Evolutionary conservation across 345 rosid species (phyloP).

Genomic region (Arabidopsis suecica): DNA sequence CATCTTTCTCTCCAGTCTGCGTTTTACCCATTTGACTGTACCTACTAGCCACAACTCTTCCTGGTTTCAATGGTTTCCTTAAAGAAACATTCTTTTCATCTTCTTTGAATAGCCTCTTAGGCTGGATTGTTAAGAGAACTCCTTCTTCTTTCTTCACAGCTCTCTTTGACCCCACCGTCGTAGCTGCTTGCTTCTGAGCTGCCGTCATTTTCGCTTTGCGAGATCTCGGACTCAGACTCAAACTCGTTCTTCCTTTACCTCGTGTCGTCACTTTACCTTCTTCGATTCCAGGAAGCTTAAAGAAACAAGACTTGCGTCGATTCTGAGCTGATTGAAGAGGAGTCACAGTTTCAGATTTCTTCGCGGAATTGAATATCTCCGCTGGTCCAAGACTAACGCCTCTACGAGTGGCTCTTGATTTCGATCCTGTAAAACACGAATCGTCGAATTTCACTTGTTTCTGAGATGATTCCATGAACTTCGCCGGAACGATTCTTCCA

Average conservation of each 20-base stretch:
- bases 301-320: slow-evolving; percentile 89
- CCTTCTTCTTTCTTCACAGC: slow-evolving; percentile 72
- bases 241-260: slow-evolving; percentile 67
- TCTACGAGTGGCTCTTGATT: slow-evolving; percentile 58
- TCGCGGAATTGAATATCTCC: slow-evolving; percentile 63
- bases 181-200: slow-evolving; percentile 66
- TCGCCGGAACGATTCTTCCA: slow-evolving; percentile 74
- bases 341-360: slow-evolving; percentile 60
- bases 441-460: slow-evolving; percentile 60
- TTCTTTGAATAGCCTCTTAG: slow-evolving; percentile 80
- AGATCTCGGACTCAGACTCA: slow-evolving; percentile 75
- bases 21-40: slow-evolving; percentile 57
- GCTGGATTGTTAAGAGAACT: slow-evolving; percentile 64
- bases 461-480: slow-evolving; percentile 73
- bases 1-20: slow-evolving; percentile 41
- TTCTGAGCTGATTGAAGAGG: slow-evolving; percentile 68
- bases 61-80: slow-evolving; percentile 67
- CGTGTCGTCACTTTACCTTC: slow-evolving; percentile 68
- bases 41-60: slow-evolving; percentile 78
- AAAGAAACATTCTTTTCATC: slow-evolving; percentile 63
- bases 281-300: slow-evolving; percentile 79
- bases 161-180: slow-evolving; percentile 70
- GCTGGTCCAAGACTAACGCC: slow-evolving; percentile 89
- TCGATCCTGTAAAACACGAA: slow-evolving; percentile 47
- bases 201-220: slow-evolving; percentile 60